A percentile compares a stretch with the other conserved stretches of the same genome.
These are phyloP conservation scores for Aspergillus tubingensis DNA, from an alignment of 2,329 filamentous ascomycete genomes.

Conservation along the genomic window DNA sequence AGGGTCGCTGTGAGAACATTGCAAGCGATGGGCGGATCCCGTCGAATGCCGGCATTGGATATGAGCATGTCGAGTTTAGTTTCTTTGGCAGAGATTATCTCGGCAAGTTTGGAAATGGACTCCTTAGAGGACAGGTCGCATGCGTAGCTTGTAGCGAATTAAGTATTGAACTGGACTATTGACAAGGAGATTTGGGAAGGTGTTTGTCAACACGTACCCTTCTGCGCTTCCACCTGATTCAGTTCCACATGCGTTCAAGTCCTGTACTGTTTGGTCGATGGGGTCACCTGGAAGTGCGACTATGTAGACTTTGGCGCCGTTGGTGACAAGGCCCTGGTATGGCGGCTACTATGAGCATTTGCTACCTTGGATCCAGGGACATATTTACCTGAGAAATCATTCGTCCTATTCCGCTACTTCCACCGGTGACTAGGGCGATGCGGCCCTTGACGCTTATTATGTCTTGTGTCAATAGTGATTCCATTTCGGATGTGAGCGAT, in stretches of 20 bases:
- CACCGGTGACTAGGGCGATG: constrained; percentile 49
- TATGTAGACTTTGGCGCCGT: constrained; percentile 52
- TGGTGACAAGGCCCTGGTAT: constrained; percentile 45
- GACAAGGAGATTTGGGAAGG: background rate
- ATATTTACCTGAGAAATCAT: constrained; percentile 49
- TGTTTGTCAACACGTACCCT: constrained; percentile 34
- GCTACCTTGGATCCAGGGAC: background rate
- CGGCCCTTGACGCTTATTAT: constrained; percentile 43
- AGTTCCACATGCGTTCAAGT: constrained; percentile 44
- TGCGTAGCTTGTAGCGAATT: background rate
- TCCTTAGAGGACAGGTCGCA: constrained; percentile 36
- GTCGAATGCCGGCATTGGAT: constrained; percentile 53
- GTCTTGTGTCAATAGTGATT: constrained; percentile 15
- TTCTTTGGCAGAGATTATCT: constrained; percentile 38
- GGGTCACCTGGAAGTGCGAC: constrained; percentile 46
- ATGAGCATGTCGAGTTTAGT: constrained; percentile 51
- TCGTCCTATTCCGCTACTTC: constrained; percentile 49
- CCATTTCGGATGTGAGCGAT: constrained; percentile 8
- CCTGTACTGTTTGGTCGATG: constrained; percentile 40
- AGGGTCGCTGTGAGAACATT: constrained; percentile 48
- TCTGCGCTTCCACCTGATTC: constrained; percentile 40
- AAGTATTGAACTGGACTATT: background rate
- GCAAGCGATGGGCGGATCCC: constrained; percentile 48
- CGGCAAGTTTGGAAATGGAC: constrained; percentile 39
- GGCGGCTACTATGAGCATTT: background rate